Base-by-base conservation (phyloP, 2,329 filamentous ascomycete species). In the Colletotrichum liaoningense region DNA sequence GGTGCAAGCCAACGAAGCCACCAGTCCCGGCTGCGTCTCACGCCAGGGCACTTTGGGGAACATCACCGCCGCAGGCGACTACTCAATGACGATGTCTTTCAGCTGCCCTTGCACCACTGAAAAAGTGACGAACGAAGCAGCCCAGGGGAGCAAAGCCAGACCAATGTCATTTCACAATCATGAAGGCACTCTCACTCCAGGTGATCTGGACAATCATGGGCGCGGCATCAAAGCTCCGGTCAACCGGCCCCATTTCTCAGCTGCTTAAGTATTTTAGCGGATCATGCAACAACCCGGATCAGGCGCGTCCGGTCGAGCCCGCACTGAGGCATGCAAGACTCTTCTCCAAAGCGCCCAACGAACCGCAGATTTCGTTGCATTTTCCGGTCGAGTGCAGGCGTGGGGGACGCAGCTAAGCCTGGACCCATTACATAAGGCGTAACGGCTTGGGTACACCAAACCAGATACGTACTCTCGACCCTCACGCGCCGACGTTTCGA, bases 1-100 rank as follows among this genome's bases (percentile, higher is more conserved):
- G 58, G 57, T 35, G 58, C 57, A 72, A 68, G 64, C 64, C 49
- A 58, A 22, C 28, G 55, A 69, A 69, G 52, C 66, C 58, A 63
- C 52, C 58, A 69, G 52, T 58, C 24, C 30, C 42, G 52, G 42
- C 54, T 46, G 42, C 38, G 52, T 59, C 59, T 58, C 42, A 28
- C 33, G 66, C 59, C 70, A 69, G 52, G 65, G 67, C 19, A 46
- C 14, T 46, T 55, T 59, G 30, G 54, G 26, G 22, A 26, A 8
- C 38, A 58, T 46, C 24, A 24, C 49, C 49, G 9, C 46, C 33
- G 69, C 35, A 19, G 28, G 28, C 52, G 55, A 59, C 54, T 63
- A 38, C 66, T 64, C n/a, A 42, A 46, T 59, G 66, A 38, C n/a
- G 56, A 22, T 58, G 12, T 22, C 64, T 42, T 54, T 46, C 52